Conservation (phyloP, 169 alveolate genomes). For the Cryptosporidium andersoni region DNA sequence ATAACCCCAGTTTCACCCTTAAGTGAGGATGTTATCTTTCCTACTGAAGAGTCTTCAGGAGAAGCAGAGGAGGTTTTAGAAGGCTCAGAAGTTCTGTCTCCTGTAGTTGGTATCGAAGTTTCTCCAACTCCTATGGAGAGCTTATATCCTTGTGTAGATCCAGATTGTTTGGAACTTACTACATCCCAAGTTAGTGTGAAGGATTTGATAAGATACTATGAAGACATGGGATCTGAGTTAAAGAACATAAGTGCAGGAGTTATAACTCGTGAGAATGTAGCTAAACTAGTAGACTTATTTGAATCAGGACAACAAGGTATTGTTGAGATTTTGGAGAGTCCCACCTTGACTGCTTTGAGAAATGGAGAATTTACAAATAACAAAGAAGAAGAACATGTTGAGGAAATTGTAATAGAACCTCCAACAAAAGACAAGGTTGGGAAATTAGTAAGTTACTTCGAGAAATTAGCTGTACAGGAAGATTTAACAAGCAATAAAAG, state of each 20-base stretch:
- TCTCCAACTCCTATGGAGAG: not conserved
- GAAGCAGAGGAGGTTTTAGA: not conserved
- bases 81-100: not conserved
- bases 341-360: constrained; percentile 20
- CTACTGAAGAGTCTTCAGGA: not conserved
- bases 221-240: not conserved
- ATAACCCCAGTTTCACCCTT: not conserved
- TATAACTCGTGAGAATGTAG: not conserved
- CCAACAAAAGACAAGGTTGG: constrained; percentile 40
- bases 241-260: not conserved
- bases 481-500: not conserved
- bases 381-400: not conserved
- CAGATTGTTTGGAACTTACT: constrained; percentile 43
- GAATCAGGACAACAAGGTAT: not conserved
- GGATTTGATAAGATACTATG: not conserved
- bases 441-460: not conserved
- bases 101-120: constrained; percentile 15
- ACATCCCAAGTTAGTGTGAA: constrained; percentile 2
- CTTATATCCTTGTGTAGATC: not conserved
- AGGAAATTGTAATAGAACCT: not conserved
- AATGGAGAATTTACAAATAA: constrained; percentile 12
- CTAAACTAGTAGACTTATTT: not conserved
- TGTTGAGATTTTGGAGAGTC: constrained; percentile 11
- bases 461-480: not conserved
- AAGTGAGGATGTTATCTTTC: not conserved